Evolutionary conservation across 345 rosid species (phyloP).

Genomic region (Gossypium ekmanianum): DNA sequence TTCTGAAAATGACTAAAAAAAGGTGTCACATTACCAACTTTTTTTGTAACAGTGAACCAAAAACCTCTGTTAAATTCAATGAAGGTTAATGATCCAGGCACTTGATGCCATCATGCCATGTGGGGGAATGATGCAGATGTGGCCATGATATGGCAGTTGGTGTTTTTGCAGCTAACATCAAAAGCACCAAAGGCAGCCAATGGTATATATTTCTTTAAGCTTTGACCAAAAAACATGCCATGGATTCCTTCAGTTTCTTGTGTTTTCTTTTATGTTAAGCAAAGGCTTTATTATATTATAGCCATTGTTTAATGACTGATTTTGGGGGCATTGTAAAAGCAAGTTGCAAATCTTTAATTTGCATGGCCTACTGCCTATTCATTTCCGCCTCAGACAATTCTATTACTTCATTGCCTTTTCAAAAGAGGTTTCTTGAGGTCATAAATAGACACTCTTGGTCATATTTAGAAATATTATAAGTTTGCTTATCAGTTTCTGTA

Average conservation of each 20-base stretch:
- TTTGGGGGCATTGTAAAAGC: not conserved
- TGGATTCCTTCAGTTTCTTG: too few species aligned
- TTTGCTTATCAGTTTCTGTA: not conserved
- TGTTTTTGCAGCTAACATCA: not conserved
- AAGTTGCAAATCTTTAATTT: not conserved
- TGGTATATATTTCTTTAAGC: not conserved
- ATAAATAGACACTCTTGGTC: not conserved
- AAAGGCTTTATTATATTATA: not conserved
- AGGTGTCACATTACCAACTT: not conserved
- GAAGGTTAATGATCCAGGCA: not conserved
- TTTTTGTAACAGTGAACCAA: not conserved
- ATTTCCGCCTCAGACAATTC: slow-evolving; percentile 23
- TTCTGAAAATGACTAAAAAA: too few species aligned
- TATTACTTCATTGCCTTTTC: not conserved
- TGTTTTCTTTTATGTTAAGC: slow-evolving; percentile 11
- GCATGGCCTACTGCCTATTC: slow-evolving; percentile 17
- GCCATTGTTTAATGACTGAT: slow-evolving; percentile 11
- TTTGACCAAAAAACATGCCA: not conserved
- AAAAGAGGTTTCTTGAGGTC: not conserved
- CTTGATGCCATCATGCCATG: slow-evolving; percentile 11
- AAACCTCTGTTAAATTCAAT: not conserved
- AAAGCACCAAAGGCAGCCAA: slow-evolving; percentile 3
- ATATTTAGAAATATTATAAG: not conserved
- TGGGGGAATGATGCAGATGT: slow-evolving; percentile 10
- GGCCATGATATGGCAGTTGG: slow-evolving; percentile 18